These are phyloP conservation scores for Rhizophagus sp. DNA, from an alignment of 192 early-diverging fungal genomes.

Conservation along the genomic window DNA sequence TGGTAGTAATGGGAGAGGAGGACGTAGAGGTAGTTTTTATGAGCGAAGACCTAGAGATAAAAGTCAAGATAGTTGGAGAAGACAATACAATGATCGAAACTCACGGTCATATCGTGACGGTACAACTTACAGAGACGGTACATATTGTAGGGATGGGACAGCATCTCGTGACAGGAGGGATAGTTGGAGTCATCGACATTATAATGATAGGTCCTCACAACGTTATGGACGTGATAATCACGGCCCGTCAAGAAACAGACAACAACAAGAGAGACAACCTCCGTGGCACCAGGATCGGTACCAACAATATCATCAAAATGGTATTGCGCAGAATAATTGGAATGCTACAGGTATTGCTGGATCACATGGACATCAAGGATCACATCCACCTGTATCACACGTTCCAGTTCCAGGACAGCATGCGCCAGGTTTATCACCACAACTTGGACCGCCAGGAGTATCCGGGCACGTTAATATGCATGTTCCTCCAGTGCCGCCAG, in stretches of 20 bases:
- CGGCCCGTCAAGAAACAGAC: background rate
- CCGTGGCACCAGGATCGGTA: constrained; percentile 17
- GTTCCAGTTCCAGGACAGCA: background rate
- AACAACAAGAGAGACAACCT: constrained; percentile 12
- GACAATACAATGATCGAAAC: constrained; percentile 10
- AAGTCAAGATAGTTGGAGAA: constrained; percentile 6
- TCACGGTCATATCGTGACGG: constrained; percentile 1
- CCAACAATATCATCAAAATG: constrained; percentile 16
- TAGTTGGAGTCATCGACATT: constrained; percentile 23
- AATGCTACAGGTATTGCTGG: background rate
- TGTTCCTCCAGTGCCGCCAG: background rate
- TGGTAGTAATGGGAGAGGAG: constrained; percentile 8
- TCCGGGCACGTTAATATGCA: background rate
- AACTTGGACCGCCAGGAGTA: constrained; percentile 5
- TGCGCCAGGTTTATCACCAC: background rate
- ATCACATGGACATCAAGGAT: constrained; percentile 1
- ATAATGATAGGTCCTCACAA: constrained; percentile 6
- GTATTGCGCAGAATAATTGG: constrained; percentile 6
- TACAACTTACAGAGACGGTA: background rate
- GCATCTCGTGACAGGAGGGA: constrained; percentile 15
- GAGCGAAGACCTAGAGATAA: constrained; percentile 8
- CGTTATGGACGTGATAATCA: constrained; percentile 4
- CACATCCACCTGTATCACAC: background rate
- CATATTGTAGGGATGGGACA: constrained; percentile 9
- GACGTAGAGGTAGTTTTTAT: constrained; percentile 14